phyloP scores from a whole-genome alignment of 345 rosid genomes.

The Capsella bursapastoris region DNA sequence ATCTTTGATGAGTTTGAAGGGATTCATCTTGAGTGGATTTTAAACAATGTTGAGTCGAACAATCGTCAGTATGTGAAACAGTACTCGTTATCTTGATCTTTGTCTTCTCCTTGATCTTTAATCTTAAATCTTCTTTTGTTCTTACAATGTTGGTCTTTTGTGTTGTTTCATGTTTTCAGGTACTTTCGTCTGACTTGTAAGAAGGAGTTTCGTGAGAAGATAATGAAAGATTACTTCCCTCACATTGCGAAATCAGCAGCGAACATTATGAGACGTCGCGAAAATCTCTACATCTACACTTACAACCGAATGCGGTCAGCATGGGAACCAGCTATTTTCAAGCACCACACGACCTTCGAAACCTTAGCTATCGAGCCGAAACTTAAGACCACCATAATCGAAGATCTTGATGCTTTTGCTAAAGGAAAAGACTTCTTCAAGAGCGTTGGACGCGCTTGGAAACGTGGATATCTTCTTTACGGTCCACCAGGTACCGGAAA shows the following conservation, averaged over 20 bases:
- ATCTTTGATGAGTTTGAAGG: slow-evolving; percentile 41
- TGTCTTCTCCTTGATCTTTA: background rate
- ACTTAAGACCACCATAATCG: slow-evolving; percentile 21
- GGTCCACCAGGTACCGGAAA: slow-evolving; percentile 45
- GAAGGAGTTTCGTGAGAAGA: slow-evolving; percentile 39
- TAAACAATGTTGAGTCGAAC: slow-evolving; percentile 31
- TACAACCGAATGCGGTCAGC: slow-evolving; percentile 9
- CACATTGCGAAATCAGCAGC: slow-evolving; percentile 37
- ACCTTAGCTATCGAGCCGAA: slow-evolving; percentile 41
- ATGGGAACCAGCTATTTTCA: slow-evolving; percentile 41
- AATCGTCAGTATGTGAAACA: slow-evolving; percentile 30
- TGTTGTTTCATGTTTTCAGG: slow-evolving; percentile 21
- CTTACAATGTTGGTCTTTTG: background rate
- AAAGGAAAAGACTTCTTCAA: slow-evolving; percentile 45
- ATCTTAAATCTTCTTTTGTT: background rate
- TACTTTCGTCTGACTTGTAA: slow-evolving; percentile 42
- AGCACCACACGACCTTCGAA: slow-evolving; percentile 41
- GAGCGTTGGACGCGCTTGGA: slow-evolving; percentile 45
- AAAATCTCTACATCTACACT: slow-evolving; percentile 38
- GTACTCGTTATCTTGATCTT: background rate
- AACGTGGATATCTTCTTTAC: slow-evolving; percentile 45
- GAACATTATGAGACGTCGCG: slow-evolving; percentile 27
- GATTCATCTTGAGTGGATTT: slow-evolving; percentile 43
- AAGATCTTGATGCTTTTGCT: slow-evolving; percentile 42
- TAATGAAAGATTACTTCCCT: slow-evolving; percentile 37